Conservation (phyloP, 208 protist genomes). For the Naegleria lovaniensis region DNA sequence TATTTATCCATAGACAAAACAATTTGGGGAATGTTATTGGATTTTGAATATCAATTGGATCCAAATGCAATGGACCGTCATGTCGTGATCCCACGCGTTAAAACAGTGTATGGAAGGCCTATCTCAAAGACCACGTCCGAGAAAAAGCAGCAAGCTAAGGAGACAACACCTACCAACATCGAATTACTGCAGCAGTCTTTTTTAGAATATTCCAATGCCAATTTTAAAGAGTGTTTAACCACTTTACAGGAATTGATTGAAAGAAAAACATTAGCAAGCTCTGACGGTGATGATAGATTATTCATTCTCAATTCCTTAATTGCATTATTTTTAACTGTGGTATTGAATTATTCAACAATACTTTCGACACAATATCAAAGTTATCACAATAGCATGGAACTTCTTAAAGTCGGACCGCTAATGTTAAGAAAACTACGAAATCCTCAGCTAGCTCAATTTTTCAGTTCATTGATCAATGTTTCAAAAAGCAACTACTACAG, state of each 20-base stretch:
- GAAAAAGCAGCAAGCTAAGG: too few relatives aligned
- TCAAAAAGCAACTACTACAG: not conserved
- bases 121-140: too few relatives aligned
- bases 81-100: too few relatives aligned
- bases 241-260: not conserved
- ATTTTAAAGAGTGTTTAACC: not conserved
- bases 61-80: not conserved
- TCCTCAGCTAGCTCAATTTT: not conserved
- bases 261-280: not conserved
- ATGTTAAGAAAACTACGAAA: not conserved
- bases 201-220: not conserved
- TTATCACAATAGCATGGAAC: not conserved
- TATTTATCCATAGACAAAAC: not conserved
- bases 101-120: too few relatives aligned
- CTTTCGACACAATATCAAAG: not conserved
- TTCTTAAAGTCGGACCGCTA: not conserved
- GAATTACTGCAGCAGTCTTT: not conserved
- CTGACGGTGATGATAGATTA: not conserved
- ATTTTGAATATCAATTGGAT: not conserved
- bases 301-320: not conserved
- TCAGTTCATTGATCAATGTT: not conserved
- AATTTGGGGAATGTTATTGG: not conserved
- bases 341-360: not conserved
- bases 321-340: not conserved
- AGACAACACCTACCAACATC: not conserved